Percentiles rank a stretch among this genome's conserved stretches.
phyloP scores from a whole-genome alignment of 2,329 filamentous ascomycete genomes.

The Nemania diffusa region DNA sequence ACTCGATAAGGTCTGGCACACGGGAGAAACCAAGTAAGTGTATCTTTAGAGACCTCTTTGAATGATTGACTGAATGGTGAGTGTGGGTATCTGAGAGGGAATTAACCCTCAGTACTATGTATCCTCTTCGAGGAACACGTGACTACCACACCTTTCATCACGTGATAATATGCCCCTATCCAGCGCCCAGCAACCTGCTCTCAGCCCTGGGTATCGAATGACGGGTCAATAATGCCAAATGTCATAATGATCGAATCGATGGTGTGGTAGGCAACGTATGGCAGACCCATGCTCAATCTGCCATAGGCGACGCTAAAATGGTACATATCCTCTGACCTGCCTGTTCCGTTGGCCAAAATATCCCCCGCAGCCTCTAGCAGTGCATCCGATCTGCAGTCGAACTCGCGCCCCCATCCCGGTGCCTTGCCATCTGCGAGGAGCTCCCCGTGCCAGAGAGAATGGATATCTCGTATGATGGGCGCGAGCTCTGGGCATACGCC shows the following conservation, averaged over 20 bases:
- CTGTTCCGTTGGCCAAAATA: not conserved
- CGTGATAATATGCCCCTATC: too few species aligned
- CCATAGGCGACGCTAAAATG: constrained; percentile 15
- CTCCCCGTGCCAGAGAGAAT: constrained; percentile 1
- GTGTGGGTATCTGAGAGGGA: too few species aligned
- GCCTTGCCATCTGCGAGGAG: constrained; percentile 1
- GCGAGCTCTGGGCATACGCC: constrained; percentile 8
- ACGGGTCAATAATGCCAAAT: too few species aligned
- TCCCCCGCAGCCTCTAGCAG: constrained; percentile 4
- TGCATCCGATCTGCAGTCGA: constrained; percentile 10
- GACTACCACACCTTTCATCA: too few species aligned
- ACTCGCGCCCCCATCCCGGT: constrained; percentile 14
- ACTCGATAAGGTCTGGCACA: too few species aligned
- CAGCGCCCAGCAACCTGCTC: too few species aligned
- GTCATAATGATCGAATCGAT: constrained; percentile 16
- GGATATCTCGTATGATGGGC: constrained; percentile 5
- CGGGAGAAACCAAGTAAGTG: too few species aligned
- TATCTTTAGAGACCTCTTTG: too few species aligned
- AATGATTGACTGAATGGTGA: too few species aligned
- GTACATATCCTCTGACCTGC: constrained; percentile 5
- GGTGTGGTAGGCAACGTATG: constrained; percentile 19
- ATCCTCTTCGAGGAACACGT: too few species aligned
- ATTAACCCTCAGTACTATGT: too few species aligned
- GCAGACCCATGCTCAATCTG: constrained; percentile 13
- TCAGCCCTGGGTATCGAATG: too few species aligned